Evolutionary conservation across 1,284 basidiomycete genomes (phyloP).

Genomic region (Naganishia sp.): DNA sequence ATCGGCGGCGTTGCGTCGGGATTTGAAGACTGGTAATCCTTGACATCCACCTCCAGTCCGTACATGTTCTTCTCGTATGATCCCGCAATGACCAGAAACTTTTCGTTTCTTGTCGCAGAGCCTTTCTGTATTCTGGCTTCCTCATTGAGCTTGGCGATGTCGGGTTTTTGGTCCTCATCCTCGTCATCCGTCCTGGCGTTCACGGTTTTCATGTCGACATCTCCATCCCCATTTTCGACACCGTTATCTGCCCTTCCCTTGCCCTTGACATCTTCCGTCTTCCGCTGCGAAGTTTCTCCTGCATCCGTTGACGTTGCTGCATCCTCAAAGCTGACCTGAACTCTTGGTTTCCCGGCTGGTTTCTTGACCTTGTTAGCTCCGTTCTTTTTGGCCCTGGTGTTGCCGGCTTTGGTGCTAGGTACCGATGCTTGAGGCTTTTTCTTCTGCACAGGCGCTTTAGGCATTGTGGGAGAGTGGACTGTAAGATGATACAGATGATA

Average conservation of each 20-base stretch:
- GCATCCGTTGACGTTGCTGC: not conserved
- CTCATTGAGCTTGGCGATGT: conserved; percentile 25
- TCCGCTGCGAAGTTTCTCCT: not conserved
- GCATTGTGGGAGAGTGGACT: not conserved
- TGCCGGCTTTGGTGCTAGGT: conserved; percentile 4
- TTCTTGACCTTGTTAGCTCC: conserved; percentile 18
- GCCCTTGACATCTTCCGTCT: conserved; percentile 27
- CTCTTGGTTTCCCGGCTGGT: conserved; percentile 23
- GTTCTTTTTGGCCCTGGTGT: conserved; percentile 9
- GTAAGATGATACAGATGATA: not conserved
- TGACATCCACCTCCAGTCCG: conserved; percentile 63
- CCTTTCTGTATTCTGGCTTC: conserved; percentile 1
- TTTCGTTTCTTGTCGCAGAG: conserved; percentile 8
- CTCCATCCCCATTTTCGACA: not conserved
- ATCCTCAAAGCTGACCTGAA: conserved; percentile 31
- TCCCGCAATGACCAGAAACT: conserved; percentile 82
- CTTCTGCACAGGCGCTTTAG: conserved; percentile 10
- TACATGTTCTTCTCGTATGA: conserved; percentile 96
- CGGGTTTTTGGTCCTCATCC: conserved; percentile 29
- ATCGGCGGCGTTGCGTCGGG: conserved; percentile 29
- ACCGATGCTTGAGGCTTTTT: conserved; percentile 8
- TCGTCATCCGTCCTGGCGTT: conserved; percentile 21
- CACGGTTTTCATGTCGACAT: not conserved
- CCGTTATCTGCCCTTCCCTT: conserved; percentile 12
- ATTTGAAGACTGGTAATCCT: conserved; percentile 32